Evolutionary conservation across 495 filamentous ascomycete species (phyloP).

Genomic region (Aspergillus diversus): DNA sequence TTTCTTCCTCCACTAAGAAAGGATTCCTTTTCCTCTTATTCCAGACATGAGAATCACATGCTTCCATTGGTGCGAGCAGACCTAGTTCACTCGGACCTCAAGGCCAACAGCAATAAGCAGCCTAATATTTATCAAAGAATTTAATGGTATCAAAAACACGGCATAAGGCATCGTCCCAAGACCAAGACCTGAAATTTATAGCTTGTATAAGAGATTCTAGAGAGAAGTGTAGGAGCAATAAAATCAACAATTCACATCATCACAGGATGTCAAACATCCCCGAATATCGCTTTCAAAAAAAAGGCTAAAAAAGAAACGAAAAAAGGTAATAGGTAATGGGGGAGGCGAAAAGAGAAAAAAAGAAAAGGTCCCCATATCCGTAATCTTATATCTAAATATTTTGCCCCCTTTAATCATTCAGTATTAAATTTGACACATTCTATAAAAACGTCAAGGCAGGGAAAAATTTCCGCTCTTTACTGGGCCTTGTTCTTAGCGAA

Average conservation of each 20-base stretch:
- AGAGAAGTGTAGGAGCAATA: slow-evolving; percentile 17
- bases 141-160: too few relatives aligned
- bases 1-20: too few relatives aligned
- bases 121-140: too few relatives aligned
- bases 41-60: too few relatives aligned
- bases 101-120: too few relatives aligned
- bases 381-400: slow-evolving; percentile 26
- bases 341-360: slow-evolving; percentile 17
- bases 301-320: slow-evolving; percentile 12
- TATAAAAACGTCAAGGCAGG: slow-evolving; percentile 20
- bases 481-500: slow-evolving; percentile 57
- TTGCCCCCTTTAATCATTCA: slow-evolving; percentile 25
- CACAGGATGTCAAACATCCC: slow-evolving; percentile 29
- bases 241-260: slow-evolving; percentile 23
- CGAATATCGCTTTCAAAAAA: slow-evolving; percentile 24
- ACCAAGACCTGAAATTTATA: slow-evolving; percentile 10
- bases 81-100: neutral
- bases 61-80: neutral
- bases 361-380: slow-evolving; percentile 27
- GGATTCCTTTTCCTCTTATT: too few relatives aligned
- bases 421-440: slow-evolving; percentile 27
- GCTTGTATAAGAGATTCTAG: slow-evolving; percentile 9
- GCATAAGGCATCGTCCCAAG: neutral
- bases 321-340: slow-evolving; percentile 19
- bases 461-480: slow-evolving; percentile 22